Evolutionary conservation across 352 stramenopile genomes (phyloP).

Genomic region (Phytophthora rubi): DNA sequence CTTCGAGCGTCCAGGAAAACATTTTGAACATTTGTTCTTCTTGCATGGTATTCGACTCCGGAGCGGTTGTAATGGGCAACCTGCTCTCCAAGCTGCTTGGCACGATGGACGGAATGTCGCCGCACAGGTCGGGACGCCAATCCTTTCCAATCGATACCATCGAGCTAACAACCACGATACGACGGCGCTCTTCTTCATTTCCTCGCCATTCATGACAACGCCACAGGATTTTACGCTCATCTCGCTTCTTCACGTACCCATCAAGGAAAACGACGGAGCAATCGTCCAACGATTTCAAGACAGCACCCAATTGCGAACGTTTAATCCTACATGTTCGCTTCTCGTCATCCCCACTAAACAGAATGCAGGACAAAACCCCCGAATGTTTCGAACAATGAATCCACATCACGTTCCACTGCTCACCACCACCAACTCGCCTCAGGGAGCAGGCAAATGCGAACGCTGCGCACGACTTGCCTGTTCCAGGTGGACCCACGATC

Average conservation of each 20-base stretch:
- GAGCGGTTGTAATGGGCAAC: too few species aligned
- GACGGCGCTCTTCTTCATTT: too few species aligned
- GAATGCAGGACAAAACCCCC: background rate
- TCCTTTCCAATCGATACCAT: too few species aligned
- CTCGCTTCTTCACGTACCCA: background rate
- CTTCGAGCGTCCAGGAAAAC: too few species aligned
- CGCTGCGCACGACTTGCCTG: constrained; percentile 16
- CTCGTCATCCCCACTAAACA: constrained; percentile 8
- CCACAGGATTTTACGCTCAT: too few species aligned
- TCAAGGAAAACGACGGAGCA: constrained; percentile 12
- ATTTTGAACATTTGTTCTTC: too few species aligned
- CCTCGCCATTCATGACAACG: too few species aligned
- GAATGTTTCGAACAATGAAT: background rate
- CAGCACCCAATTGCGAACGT: background rate
- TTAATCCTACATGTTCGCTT: constrained; percentile 4
- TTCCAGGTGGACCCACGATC: constrained; percentile 16
- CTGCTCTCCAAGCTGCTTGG: too few species aligned
- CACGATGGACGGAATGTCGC: too few species aligned
- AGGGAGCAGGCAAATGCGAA: constrained; percentile 26
- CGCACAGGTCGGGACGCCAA: too few species aligned
- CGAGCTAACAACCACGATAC: too few species aligned
- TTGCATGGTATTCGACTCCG: too few species aligned
- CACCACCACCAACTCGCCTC: background rate
- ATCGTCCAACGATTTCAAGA: constrained; percentile 4
- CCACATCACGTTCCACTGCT: constrained; percentile 18